Conservation (phyloP, 305 asterid species). For the Fraxinus ornus region DNA sequence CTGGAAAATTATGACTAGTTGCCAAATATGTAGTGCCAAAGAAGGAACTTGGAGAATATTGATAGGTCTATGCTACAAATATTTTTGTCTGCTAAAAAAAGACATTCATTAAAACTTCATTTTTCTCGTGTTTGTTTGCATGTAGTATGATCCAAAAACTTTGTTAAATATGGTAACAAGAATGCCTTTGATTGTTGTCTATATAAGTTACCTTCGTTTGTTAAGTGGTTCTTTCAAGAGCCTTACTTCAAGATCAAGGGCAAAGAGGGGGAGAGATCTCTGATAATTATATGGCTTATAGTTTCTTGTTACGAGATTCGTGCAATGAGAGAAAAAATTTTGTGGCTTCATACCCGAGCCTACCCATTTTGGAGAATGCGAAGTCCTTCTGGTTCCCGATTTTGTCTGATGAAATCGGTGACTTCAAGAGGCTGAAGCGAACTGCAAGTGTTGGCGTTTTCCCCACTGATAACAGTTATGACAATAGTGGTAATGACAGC, state of each 20-base stretch:
- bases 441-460: slow-evolving; percentile 31
- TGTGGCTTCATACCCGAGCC: slow-evolving; percentile 17
- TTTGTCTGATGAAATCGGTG: slow-evolving; percentile 37
- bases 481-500: slow-evolving; percentile 9
- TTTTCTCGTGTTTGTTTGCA: not conserved
- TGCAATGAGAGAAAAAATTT: slow-evolving; percentile 18
- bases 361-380: slow-evolving; percentile 28
- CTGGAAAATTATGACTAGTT: slow-evolving; percentile 13
- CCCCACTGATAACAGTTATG: not conserved
- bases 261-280: not conserved
- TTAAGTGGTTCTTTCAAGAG: slow-evolving; percentile 67
- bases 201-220: slow-evolving; percentile 35
- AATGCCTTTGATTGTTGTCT: slow-evolving; percentile 17
- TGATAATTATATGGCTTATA: slow-evolving; percentile 39
- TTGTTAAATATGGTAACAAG: slow-evolving; percentile 39
- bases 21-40: slow-evolving; percentile 19
- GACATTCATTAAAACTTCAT: slow-evolving; percentile 20
- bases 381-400: slow-evolving; percentile 33
- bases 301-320: slow-evolving; percentile 23
- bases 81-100: slow-evolving; percentile 15
- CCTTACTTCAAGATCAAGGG: slow-evolving; percentile 29
- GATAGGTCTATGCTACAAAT: slow-evolving; percentile 37
- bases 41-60: slow-evolving; percentile 12
- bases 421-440: slow-evolving; percentile 45
- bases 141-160: slow-evolving; percentile 19